A percentile compares a stretch with the other conserved stretches of the same genome.
Conservation (phyloP, 225 moss, liverwort and hornwort genomes). For the Physcomitrium patens region DNA sequence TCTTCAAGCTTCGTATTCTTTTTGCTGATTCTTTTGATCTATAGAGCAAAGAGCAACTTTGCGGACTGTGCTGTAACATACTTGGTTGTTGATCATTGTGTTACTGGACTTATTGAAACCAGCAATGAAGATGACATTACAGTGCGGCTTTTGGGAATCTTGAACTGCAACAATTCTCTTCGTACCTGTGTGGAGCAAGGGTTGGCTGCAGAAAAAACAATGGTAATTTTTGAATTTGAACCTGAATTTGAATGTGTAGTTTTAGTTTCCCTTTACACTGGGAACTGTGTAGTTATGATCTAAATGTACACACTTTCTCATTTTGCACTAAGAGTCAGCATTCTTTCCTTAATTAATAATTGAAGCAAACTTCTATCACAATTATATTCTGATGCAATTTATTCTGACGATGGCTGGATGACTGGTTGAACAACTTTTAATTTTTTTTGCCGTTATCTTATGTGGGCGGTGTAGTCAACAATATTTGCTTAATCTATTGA, state of each 20-base stretch:
- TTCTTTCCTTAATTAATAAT: neutral
- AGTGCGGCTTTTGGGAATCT: slow-evolving; percentile 79
- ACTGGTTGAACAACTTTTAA: neutral
- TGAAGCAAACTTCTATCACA: slow-evolving; percentile 2
- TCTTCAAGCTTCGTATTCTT: neutral
- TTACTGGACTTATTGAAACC: slow-evolving; percentile 39
- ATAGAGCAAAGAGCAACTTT: neutral
- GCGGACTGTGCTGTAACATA: slow-evolving; percentile 3
- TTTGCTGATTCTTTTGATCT: neutral
- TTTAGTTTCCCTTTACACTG: neutral
- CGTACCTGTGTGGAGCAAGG: slow-evolving; percentile 90
- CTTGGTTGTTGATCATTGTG: slow-evolving; percentile 25
- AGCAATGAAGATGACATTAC: slow-evolving; percentile 99
- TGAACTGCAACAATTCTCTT: slow-evolving; percentile 89
- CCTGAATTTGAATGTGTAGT: neutral
- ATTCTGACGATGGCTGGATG: neutral
- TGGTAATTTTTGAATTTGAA: slow-evolving; percentile 49
- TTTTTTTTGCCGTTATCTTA: slow-evolving; percentile 4
- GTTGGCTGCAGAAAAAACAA: slow-evolving; percentile 83
- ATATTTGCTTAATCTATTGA: slow-evolving; percentile 3
- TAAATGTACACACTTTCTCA: neutral
- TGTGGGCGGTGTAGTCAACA: slow-evolving; percentile 7
- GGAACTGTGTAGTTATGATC: neutral
- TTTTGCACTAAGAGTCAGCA: neutral
- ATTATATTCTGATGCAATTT: neutral